Evolutionary conservation across 2,329 filamentous ascomycete species (phyloP).

Genomic region (Curvularia eragrostidis): DNA sequence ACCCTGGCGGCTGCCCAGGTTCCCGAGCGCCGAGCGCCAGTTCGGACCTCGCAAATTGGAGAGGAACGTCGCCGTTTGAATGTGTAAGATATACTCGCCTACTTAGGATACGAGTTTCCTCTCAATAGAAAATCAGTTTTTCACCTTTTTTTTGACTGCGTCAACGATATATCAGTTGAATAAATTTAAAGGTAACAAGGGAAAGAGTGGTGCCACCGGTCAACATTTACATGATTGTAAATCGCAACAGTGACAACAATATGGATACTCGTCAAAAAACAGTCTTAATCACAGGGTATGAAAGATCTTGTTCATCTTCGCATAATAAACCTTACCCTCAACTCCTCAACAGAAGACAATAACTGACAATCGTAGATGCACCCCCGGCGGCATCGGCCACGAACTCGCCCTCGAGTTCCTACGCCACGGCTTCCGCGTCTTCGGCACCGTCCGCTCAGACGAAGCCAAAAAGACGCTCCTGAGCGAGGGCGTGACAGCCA

Average conservation of each 20-base stretch:
- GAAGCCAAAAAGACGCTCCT: neutral
- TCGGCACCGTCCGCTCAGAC: neutral
- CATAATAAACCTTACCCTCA: neutral
- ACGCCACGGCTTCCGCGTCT: neutral
- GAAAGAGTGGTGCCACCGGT: too few species aligned
- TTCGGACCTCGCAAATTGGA: neutral
- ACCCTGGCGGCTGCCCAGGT: neutral
- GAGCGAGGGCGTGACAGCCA: neutral
- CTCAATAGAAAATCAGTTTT: neutral
- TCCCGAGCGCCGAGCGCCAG: conserved; percentile 1
- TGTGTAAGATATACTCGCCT: neutral
- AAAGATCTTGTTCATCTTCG: neutral
- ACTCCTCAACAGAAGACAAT: neutral
- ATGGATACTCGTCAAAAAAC: neutral
- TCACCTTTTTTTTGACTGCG: neutral
- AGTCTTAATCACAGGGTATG: neutral
- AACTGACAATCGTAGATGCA: neutral
- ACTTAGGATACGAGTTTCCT: neutral
- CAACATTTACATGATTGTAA: neutral
- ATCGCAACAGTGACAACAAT: too few species aligned
- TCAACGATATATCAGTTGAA: neutral
- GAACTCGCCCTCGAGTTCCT: conserved; percentile 2
- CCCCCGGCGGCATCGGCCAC: neutral
- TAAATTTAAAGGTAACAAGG: too few species aligned
- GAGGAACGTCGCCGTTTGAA: neutral